Evolutionary conservation across 129 eudicot genomes (phyloP).

Genomic region (Deinandra increscens): DNA sequence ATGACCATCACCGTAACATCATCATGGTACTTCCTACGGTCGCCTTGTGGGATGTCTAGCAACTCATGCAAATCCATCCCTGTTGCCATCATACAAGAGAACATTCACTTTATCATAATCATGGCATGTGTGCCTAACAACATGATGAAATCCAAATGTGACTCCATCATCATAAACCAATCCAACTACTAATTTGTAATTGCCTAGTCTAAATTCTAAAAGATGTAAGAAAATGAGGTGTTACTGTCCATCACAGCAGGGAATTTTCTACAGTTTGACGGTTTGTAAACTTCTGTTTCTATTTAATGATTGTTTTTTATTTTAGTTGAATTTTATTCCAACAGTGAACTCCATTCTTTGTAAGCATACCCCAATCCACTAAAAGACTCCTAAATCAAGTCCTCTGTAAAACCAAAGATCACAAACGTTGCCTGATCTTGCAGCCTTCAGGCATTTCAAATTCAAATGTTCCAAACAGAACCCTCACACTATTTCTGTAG

Average conservation of each 20-base stretch:
- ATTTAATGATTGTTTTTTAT: too few species aligned
- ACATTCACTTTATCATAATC: background rate
- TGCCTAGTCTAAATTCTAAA: too few species aligned
- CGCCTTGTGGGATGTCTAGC: conserved; percentile 90
- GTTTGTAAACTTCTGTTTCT: too few species aligned
- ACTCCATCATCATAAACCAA: background rate
- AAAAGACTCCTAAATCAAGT: background rate
- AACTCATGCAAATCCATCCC: conserved; percentile 91
- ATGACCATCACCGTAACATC: conserved; percentile 87
- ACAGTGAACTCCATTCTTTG: background rate
- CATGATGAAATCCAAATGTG: background rate
- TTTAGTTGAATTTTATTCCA: too few species aligned
- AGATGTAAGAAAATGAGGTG: too few species aligned
- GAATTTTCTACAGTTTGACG: too few species aligned
- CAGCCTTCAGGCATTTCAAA: too few species aligned
- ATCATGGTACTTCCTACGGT: conserved; percentile 86
- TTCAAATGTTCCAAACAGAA: too few species aligned
- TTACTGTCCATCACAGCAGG: too few species aligned
- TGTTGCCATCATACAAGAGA: conserved; percentile 23
- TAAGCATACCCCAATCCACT: background rate
- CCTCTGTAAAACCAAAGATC: background rate
- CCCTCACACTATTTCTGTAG: background rate
- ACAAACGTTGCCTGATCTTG: too few species aligned
- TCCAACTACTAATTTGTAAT: background rate
- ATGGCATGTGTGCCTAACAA: conserved; percentile 13